Evolutionary conservation across 345 rosid genomes (phyloP).

Genomic region (Eucalyptus regnans): DNA sequence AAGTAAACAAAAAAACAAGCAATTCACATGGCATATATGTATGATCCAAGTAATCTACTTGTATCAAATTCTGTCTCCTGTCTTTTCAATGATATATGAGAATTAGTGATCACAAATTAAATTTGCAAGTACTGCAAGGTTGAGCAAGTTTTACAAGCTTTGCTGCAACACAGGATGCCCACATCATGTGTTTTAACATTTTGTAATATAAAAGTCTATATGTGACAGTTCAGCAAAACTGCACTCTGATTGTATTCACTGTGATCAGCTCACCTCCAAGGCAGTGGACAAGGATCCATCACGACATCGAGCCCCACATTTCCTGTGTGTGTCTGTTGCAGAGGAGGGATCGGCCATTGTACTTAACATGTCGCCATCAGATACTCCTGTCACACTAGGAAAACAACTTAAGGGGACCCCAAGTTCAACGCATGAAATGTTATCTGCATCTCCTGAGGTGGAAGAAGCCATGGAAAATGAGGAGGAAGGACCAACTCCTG

Average conservation of each 20-base stretch:
- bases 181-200: neutral
- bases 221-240: neutral
- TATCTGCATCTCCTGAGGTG: neutral
- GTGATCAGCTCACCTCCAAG: conserved; percentile 48
- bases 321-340: conserved; percentile 47
- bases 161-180: neutral
- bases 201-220: neutral
- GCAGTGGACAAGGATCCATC: conserved; percentile 60
- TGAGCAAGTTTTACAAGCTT: neutral
- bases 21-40: neutral
- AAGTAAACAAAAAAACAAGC: neutral
- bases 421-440: conserved; percentile 13
- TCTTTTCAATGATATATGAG: neutral
- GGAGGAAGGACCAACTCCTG: conserved; percentile 2
- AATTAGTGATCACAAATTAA: neutral
- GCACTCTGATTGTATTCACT: neutral
- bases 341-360: conserved; percentile 33
- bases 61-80: neutral
- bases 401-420: conserved; percentile 21
- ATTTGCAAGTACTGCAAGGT: neutral
- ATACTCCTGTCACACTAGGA: conserved; percentile 33
- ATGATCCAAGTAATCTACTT: neutral
- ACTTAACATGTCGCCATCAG: conserved; percentile 30
- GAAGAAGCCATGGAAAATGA: neutral
- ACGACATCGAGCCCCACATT: conserved; percentile 64